Percentiles rank a stretch among this genome's conserved stretches.
Evolutionary conservation across 345 rosid genomes (phyloP).

Genomic region (Isatis tinctoria): DNA sequence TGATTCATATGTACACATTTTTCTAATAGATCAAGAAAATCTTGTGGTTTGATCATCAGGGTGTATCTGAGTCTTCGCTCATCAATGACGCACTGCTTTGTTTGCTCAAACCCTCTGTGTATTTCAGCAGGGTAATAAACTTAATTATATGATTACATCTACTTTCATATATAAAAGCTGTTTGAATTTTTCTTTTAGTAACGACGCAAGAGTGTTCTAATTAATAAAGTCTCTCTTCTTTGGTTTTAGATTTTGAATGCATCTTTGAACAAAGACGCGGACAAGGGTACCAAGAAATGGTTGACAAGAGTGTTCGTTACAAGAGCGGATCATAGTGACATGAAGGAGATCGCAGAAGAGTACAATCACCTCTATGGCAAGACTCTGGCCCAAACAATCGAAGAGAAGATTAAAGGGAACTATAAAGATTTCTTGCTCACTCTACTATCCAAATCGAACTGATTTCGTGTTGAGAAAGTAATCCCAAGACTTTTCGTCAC

Average conservation of each 20-base stretch:
- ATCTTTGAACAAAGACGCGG: slow-evolving; percentile 46
- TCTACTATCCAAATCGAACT: slow-evolving; percentile 44
- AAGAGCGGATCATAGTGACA: slow-evolving; percentile 55
- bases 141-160: background rate
- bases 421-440: slow-evolving; percentile 70
- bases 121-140: slow-evolving; percentile 62
- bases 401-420: slow-evolving; percentile 61
- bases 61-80: slow-evolving; percentile 37
- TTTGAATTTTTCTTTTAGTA: background rate
- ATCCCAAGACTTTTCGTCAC: background rate
- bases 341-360: slow-evolving; percentile 52
- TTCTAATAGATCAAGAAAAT: background rate
- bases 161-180: background rate
- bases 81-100: slow-evolving; percentile 55
- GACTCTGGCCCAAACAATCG: slow-evolving; percentile 42
- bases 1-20: background rate
- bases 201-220: background rate
- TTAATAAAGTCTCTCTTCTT: background rate
- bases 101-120: slow-evolving; percentile 52
- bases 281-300: slow-evolving; percentile 51
- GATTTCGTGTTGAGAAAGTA: slow-evolving; percentile 8
- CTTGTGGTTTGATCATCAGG: slow-evolving; percentile 40
- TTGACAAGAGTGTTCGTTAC: slow-evolving; percentile 70
- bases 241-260: slow-evolving; percentile 53
- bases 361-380: slow-evolving; percentile 43